Conservation (phyloP, 1,139 yeast species). For the Yamadazyma pseudoaaseri region DNA sequence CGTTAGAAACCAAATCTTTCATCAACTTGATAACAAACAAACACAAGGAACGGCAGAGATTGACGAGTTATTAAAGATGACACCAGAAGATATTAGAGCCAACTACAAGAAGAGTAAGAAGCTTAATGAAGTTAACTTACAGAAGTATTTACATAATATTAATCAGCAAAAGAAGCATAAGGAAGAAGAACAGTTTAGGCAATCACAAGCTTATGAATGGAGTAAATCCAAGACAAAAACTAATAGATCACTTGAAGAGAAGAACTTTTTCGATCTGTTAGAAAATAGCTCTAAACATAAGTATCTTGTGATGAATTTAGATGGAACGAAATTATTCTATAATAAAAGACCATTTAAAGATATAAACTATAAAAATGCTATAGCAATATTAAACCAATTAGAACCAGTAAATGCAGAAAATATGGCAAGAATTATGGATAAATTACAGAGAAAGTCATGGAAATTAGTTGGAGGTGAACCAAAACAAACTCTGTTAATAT, state of each 20-base stretch:
- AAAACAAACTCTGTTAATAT: conserved; percentile 25
- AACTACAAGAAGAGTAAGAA: conserved; percentile 7
- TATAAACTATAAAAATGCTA: conserved; percentile 41
- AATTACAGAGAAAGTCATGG: conserved; percentile 34
- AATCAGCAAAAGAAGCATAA: conserved; percentile 36
- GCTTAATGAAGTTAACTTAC: conserved; percentile 5
- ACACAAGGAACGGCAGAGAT: conserved; percentile 12
- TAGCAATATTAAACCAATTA: conserved; percentile 42
- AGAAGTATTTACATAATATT: conserved; percentile 44
- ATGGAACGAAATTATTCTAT: conserved; percentile 27
- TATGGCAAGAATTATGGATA: conserved; percentile 26
- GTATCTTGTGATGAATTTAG: conserved; percentile 46
- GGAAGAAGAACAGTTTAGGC: conserved; percentile 47
- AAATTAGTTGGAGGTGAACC: conserved; percentile 33
- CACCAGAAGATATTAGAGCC: conserved; percentile 18
- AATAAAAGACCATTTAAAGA: conserved; percentile 40
- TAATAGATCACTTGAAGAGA: conserved; percentile 40
- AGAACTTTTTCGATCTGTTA: conserved; percentile 52
- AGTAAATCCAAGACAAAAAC: conserved; percentile 31
- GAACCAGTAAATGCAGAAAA: conserved; percentile 26
- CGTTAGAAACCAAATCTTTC: conserved; percentile 17
- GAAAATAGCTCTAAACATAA: conserved; percentile 18
- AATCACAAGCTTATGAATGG: conserved; percentile 56
- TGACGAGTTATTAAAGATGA: conserved; percentile 15
- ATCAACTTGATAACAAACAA: conserved; percentile 8